These are phyloP conservation scores for Coelastrella sp. DNA, from an alignment of 139 green algal genomes.

Conservation along the genomic window DNA sequence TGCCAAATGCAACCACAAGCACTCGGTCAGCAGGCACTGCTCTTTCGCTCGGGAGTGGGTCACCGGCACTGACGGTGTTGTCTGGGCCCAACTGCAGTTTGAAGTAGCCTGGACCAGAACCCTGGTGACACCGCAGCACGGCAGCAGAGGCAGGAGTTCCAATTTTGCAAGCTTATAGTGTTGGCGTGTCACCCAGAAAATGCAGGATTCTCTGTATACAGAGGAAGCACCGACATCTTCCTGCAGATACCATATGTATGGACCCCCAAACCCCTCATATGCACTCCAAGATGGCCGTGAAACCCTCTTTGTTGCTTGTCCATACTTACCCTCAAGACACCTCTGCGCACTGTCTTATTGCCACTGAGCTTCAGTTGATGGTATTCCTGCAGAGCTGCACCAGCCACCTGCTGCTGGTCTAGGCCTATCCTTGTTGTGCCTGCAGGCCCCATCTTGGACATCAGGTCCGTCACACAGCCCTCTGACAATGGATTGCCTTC, in stretches of 20 bases:
- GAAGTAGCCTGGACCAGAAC: slow-evolving; percentile 77
- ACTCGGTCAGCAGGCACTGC: slow-evolving; percentile 40
- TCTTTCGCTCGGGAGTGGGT: no score
- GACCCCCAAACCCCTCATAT: no score
- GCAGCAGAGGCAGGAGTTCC: no score
- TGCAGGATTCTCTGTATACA: no score
- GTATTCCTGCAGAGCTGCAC: background rate
- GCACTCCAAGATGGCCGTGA: no score
- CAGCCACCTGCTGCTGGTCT: slow-evolving; percentile 58
- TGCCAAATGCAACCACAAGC: slow-evolving; percentile 94
- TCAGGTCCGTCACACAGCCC: slow-evolving; percentile 19
- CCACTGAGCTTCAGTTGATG: slow-evolving; percentile 11
- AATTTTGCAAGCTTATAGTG: no score
- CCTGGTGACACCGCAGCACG: slow-evolving; percentile 2
- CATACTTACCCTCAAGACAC: slow-evolving; percentile 32
- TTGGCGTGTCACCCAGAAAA: no score
- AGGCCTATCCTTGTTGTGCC: slow-evolving; percentile 60
- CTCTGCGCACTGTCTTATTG: slow-evolving; percentile 24
- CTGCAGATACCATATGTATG: no score
- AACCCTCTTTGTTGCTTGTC: slow-evolving; percentile 6
- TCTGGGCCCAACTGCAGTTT: slow-evolving; percentile 74
- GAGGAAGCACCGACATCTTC: no score
- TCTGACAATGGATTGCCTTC: slow-evolving; percentile 81
- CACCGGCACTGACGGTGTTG: slow-evolving; percentile 14
- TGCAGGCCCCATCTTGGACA: slow-evolving; percentile 14